These are phyloP conservation scores for Aspergillus sojae DNA, from an alignment of 2,329 filamentous ascomycete genomes.

Conservation along the genomic window DNA sequence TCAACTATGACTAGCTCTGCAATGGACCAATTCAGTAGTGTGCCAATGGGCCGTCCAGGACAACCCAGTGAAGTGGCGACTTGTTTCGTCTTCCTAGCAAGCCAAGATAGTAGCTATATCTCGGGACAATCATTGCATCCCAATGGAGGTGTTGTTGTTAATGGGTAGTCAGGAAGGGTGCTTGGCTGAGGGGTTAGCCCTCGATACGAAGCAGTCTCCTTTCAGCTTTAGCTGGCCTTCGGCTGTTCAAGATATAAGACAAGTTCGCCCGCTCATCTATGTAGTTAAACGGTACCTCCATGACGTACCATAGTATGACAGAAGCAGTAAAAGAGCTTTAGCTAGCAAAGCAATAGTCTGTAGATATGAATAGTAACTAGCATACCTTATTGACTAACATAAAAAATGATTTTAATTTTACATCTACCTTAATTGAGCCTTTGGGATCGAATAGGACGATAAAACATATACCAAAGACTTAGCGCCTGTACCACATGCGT, in stretches of 20 bases:
- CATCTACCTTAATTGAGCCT: neutral
- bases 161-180: neutral
- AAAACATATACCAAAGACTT: conserved; percentile 9
- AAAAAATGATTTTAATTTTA: neutral
- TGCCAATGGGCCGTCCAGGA: conserved; percentile 74
- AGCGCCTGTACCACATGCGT: conserved; percentile 61
- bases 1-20: conserved; percentile 71
- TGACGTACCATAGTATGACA: neutral
- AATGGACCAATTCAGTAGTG: conserved; percentile 68
- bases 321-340: neutral
- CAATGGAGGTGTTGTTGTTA: conserved; percentile 62
- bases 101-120: conserved; percentile 71
- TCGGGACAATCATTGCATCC: conserved; percentile 72
- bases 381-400: neutral
- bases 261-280: neutral
- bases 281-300: neutral
- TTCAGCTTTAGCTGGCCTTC: neutral
- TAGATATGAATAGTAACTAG: neutral
- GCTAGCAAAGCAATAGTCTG: neutral
- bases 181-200: neutral
- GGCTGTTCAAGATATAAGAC: neutral
- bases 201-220: neutral
- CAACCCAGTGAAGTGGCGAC: conserved; percentile 83
- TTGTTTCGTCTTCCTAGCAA: conserved; percentile 79
- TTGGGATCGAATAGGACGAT: neutral